phyloP scores from a whole-genome alignment of 495 filamentous ascomycete genomes.

The Hypoxylon fragiforme region DNA sequence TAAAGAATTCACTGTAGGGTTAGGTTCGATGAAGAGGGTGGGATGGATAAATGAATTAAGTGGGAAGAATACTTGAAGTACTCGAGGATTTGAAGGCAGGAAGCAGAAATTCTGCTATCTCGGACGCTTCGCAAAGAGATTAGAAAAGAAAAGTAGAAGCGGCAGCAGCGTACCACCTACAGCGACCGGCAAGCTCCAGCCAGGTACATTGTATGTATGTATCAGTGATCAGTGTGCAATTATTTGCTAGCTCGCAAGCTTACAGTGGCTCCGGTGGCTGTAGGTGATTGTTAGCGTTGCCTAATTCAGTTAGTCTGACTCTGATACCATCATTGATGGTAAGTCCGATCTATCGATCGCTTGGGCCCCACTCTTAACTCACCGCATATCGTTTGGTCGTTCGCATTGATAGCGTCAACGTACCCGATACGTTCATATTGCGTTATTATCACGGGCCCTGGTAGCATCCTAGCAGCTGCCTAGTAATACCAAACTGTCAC shows the following conservation, averaged over 20 bases:
- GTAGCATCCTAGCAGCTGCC: no score
- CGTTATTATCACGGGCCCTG: conserved; percentile 14
- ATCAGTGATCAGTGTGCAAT: no score
- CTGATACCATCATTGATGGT: no score
- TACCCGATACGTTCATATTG: conserved; percentile 20
- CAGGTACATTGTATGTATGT: not conserved
- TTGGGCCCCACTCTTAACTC: not conserved
- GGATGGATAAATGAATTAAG: not conserved
- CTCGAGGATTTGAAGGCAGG: not conserved
- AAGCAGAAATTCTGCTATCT: not conserved
- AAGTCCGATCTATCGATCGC: conserved; percentile 31
- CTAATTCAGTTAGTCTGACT: conserved; percentile 6
- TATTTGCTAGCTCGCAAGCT: not conserved
- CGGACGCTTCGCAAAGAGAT: not conserved
- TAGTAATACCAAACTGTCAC: no score
- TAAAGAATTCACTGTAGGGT: not conserved
- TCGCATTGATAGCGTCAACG: conserved; percentile 20
- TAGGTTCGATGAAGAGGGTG: not conserved
- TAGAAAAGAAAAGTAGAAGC: not conserved
- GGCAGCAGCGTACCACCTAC: not conserved
- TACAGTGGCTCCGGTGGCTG: no score
- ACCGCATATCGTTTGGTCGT: not conserved
- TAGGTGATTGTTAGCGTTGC: conserved; percentile 9
- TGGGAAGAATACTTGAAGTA: not conserved
- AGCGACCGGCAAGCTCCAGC: not conserved